Percentiles rank a stretch among this genome's conserved stretches.
Evolutionary conservation across 805 yeast species (phyloP).

Genomic region (Suhomyces kilbournensis): DNA sequence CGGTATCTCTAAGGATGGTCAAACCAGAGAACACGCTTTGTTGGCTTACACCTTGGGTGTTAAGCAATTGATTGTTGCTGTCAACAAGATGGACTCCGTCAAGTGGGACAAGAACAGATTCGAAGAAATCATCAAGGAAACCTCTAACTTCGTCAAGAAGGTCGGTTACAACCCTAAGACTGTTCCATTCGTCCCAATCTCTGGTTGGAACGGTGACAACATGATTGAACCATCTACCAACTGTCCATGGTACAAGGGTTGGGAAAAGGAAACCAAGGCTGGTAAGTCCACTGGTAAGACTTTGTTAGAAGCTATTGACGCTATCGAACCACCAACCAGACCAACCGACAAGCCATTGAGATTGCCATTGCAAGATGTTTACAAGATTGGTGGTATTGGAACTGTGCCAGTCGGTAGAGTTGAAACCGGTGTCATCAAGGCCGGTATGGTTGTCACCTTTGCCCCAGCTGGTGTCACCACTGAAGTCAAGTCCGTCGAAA

Average conservation of each 20-base stretch:
- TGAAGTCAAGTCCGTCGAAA: constrained; percentile 84
- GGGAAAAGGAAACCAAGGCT: constrained; percentile 75
- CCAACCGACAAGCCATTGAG: too few relatives aligned
- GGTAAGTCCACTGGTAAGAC: background rate
- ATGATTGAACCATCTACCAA: constrained; percentile 79
- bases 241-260: constrained; percentile 88
- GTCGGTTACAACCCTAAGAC: constrained; percentile 47
- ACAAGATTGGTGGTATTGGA: too few relatives aligned
- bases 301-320: too few relatives aligned
- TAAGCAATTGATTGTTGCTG: constrained; percentile 80
- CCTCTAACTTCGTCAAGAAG: constrained; percentile 66
- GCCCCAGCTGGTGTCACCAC: constrained; percentile 92
- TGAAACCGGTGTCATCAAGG: too few relatives aligned
- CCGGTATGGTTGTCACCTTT: constrained; percentile 71
- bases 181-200: constrained; percentile 85
- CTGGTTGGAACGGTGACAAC: constrained; percentile 94
- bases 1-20: constrained; percentile 78
- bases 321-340: too few relatives aligned
- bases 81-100: constrained; percentile 94
- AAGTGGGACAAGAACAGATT: constrained; percentile 82
- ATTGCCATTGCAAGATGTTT: too few relatives aligned
- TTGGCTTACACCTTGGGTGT: constrained; percentile 90
- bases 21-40: constrained; percentile 68
- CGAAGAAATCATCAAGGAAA: constrained; percentile 69
- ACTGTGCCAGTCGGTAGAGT: too few relatives aligned